Percentiles rank a stretch among this genome's conserved stretches.
Evolutionary conservation across 352 stramenopile genomes (phyloP).

Genomic region (Labyrinthula sp.): DNA sequence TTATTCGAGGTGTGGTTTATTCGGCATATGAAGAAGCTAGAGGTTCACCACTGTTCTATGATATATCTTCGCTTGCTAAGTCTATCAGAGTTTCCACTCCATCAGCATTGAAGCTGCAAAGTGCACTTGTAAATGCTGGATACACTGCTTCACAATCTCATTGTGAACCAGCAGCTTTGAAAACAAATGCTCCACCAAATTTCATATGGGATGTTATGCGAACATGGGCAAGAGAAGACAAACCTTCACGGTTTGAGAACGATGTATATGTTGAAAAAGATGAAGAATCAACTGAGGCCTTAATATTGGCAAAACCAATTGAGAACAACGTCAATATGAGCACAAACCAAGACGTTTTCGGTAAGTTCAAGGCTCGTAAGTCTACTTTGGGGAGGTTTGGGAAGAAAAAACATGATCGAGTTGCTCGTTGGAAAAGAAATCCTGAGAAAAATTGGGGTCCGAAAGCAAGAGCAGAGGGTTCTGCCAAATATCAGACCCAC

Average conservation of each 20-base stretch:
- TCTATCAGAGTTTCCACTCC: constrained; percentile 75
- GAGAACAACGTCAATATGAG: constrained; percentile 8
- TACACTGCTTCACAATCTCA: constrained; percentile 91
- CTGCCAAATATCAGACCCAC: constrained; percentile 8
- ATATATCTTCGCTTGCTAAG: constrained; percentile 61
- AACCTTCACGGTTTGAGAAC: constrained; percentile 1
- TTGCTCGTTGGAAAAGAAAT: constrained; percentile 6
- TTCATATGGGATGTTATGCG: constrained; percentile 94
- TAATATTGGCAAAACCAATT: constrained; percentile 7
- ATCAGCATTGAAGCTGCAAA: constrained; percentile 60
- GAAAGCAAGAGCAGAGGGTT: constrained; percentile 6
- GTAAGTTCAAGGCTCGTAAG: background rate
- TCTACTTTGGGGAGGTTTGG: too few relatives aligned
- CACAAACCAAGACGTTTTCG: constrained; percentile 3
- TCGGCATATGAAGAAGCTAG: constrained; percentile 73
- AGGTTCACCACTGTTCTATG: constrained; percentile 88
- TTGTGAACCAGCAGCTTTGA: constrained; percentile 88
- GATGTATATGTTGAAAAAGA: too few relatives aligned
- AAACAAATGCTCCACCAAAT: constrained; percentile 87
- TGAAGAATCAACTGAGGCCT: background rate
- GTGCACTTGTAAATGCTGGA: constrained; percentile 76
- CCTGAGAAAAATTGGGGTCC: constrained; percentile 26
- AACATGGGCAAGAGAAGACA: constrained; percentile 40
- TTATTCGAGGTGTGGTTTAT: constrained; percentile 69
- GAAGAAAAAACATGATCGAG: background rate